A percentile compares a stretch with the other conserved stretches of the same genome.
These are phyloP conservation scores for Parascedosporium putredinis DNA, from an alignment of 2,329 filamentous ascomycete genomes.

Conservation along the genomic window DNA sequence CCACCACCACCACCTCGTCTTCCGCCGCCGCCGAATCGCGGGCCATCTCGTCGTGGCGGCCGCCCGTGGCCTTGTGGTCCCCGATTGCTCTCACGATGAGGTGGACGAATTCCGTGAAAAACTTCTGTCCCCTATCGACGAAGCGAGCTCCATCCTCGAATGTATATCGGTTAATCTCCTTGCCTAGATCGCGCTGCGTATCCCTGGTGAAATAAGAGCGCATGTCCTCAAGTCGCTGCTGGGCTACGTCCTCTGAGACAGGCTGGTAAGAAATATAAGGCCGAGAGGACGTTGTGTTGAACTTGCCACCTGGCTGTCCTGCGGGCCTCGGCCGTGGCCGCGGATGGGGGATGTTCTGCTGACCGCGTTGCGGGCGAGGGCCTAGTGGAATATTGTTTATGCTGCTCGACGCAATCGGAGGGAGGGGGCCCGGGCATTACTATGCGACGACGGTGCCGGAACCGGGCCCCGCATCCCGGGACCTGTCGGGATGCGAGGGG, in stretches of 20 bases:
- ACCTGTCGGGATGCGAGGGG: slow-evolving; percentile 5
- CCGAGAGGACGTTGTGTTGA: slow-evolving; percentile 24
- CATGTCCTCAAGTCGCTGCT: slow-evolving; percentile 52
- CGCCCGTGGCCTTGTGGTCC: slow-evolving; percentile 14
- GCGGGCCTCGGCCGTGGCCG: slow-evolving; percentile 8
- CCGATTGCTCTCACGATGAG: slow-evolving; percentile 16
- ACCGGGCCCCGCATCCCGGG: slow-evolving; percentile 9
- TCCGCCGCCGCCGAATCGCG: slow-evolving; percentile 11
- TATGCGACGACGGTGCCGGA: slow-evolving; percentile 14
- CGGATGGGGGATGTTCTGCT: slow-evolving; percentile 2
- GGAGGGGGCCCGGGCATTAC: slow-evolving; percentile 12
- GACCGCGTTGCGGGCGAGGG: slow-evolving; percentile 20
- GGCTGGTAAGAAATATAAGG: slow-evolving; percentile 40
- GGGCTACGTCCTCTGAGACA: slow-evolving; percentile 53
- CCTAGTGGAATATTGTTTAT: slow-evolving; percentile 27
- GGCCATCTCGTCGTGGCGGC: slow-evolving; percentile 23
- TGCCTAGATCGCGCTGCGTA: slow-evolving; percentile 28
- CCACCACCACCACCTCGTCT: neutral
- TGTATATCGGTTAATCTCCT: slow-evolving; percentile 56
- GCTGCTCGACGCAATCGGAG: slow-evolving; percentile 14
- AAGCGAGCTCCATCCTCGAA: slow-evolving; percentile 58
- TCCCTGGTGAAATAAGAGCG: slow-evolving; percentile 34
- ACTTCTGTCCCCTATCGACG: slow-evolving; percentile 66
- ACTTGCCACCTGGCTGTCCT: slow-evolving; percentile 3
- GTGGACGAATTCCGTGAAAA: slow-evolving; percentile 52